phyloP scores from a whole-genome alignment of 2,329 filamentous ascomycete species.

The Chaetomiaceae sp. region DNA sequence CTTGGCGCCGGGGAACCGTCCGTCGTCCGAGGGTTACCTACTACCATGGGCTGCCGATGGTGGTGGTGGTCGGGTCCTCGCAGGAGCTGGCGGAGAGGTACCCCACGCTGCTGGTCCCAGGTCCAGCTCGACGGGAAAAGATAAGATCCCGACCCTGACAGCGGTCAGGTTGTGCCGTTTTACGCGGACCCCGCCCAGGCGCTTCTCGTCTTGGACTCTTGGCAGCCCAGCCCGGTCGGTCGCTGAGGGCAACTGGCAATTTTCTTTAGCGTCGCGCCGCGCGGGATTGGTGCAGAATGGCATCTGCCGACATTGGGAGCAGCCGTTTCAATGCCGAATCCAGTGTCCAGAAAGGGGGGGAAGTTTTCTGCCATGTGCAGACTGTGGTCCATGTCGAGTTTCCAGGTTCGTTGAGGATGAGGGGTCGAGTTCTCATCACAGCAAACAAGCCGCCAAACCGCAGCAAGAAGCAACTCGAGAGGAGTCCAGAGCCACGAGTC shows the following conservation, averaged over 20 bases:
- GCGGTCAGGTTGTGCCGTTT: neutral
- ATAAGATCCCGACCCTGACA: neutral
- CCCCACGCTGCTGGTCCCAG: conserved; percentile 11
- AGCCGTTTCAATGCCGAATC: conserved; percentile 7
- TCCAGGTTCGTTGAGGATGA: neutral
- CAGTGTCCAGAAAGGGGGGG: too few relatives aligned
- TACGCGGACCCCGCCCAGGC: neutral
- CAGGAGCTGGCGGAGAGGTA: neutral
- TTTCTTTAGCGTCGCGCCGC: neutral
- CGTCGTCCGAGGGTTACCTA: neutral
- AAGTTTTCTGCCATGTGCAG: neutral
- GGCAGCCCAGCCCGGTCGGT: neutral
- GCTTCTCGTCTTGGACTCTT: too few relatives aligned
- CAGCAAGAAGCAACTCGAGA: neutral
- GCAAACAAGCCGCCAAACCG: neutral
- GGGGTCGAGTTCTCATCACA: neutral
- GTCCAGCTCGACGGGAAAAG: neutral
- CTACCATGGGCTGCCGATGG: neutral
- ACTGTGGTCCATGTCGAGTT: too few relatives aligned
- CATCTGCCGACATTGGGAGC: conserved; percentile 14
- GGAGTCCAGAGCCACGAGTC: neutral
- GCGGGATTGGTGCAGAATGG: neutral
- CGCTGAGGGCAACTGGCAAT: conserved; percentile 2
- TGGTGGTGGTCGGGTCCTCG: neutral
- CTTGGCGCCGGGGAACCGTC: conserved; percentile 11